Conservation (phyloP, 2,329 filamentous ascomycete species). For the Hypoxylon sp. region DNA sequence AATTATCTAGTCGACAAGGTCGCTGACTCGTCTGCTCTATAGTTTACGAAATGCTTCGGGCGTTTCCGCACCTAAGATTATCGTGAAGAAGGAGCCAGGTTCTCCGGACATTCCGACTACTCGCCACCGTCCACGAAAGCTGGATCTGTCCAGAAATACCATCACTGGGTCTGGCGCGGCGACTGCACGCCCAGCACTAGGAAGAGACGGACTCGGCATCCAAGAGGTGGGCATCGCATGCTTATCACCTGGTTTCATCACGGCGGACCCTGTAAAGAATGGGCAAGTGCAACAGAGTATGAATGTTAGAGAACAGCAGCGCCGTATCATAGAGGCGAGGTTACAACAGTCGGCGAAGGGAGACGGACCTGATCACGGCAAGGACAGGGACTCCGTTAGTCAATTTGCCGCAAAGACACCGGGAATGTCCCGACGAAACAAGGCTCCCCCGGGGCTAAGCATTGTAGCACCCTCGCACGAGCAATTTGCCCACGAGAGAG, state of each 20-base stretch:
- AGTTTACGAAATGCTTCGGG: conserved; percentile 64
- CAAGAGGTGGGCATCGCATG: conserved; percentile 95
- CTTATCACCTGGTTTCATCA: conserved; percentile 93
- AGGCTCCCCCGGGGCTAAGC: conserved; percentile 86
- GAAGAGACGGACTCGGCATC: conserved; percentile 81
- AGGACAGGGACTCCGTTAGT: conserved; percentile 58
- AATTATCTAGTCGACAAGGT: neutral
- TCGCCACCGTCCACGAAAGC: conserved; percentile 77
- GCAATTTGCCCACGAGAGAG: conserved; percentile 90
- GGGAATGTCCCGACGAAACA: conserved; percentile 74
- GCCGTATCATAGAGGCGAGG: conserved; percentile 92
- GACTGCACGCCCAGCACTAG: conserved; percentile 77
- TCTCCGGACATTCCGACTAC: conserved; percentile 81
- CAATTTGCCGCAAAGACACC: conserved; percentile 74
- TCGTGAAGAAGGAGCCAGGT: conserved; percentile 95
- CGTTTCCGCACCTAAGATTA: conserved; percentile 72
- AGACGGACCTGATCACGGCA: conserved; percentile 67
- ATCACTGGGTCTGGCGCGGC: conserved; percentile 59
- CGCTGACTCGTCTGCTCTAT: conserved; percentile 39
- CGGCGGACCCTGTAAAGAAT: conserved; percentile 95
- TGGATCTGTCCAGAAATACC: conserved; percentile 77
- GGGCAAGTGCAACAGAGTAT: conserved; percentile 94
- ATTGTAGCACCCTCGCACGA: conserved; percentile 95
- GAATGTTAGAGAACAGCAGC: conserved; percentile 91
- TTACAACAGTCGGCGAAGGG: conserved; percentile 86